These are phyloP conservation scores for Dillenia turbinata DNA, from an alignment of 164 flowering plant species.

Conservation along the genomic window DNA sequence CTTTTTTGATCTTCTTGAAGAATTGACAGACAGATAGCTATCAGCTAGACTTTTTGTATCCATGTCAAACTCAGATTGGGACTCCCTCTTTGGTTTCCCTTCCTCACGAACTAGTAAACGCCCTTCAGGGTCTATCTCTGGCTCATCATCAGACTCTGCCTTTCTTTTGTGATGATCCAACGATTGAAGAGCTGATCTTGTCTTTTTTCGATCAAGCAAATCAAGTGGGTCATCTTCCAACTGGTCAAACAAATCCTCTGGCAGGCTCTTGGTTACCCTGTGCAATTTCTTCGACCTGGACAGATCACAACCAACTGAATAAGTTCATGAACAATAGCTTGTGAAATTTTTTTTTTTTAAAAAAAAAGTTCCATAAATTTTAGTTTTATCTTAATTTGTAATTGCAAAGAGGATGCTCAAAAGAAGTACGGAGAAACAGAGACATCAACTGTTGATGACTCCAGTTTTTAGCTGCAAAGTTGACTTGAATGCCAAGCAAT, in stretches of 20 bases:
- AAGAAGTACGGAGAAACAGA: neutral
- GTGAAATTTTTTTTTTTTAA: neutral
- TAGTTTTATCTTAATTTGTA: no score
- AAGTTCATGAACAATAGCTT: neutral
- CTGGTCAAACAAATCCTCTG: constrained; percentile 67
- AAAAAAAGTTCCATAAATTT: neutral
- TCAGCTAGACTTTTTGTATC: constrained; percentile 52
- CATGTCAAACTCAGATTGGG: constrained; percentile 27
- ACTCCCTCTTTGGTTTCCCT: constrained; percentile 31
- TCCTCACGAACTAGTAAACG: constrained; percentile 71
- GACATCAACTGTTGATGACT: neutral
- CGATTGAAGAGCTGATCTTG: constrained; percentile 70
- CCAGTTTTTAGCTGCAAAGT: no score
- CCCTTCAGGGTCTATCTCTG: constrained; percentile 77
- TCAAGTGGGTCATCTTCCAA: constrained; percentile 88
- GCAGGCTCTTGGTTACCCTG: constrained; percentile 48
- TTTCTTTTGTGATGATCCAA: constrained; percentile 41
- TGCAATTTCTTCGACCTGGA: constrained; percentile 52
- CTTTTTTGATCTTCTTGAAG: constrained; percentile 37
- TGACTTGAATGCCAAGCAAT: no score
- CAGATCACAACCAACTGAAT: neutral
- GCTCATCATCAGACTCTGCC: constrained; percentile 66
- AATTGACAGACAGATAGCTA: constrained; percentile 31
- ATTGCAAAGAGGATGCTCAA: neutral
- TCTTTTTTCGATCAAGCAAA: constrained; percentile 72